Conservation (phyloP, 1,284 basidiomycete genomes). For the Ceratobasidium sp. region DNA sequence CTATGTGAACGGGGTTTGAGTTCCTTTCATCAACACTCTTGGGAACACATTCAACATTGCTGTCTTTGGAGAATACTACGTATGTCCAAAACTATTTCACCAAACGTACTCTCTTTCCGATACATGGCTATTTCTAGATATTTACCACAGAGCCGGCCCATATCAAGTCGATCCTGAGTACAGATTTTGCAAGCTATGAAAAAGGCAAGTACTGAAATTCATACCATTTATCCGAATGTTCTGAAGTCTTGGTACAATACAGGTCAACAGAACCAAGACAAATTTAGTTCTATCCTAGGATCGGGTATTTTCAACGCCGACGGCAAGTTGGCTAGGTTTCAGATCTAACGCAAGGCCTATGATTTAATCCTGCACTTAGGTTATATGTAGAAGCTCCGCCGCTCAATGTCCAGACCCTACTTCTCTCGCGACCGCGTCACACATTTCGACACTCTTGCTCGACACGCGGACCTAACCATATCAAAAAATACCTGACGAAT, state of each 20-base stretch:
- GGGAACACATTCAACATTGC: constrained; percentile 14
- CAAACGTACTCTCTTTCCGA: not conserved
- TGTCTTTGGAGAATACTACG: constrained; percentile 3
- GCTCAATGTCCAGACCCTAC: constrained; percentile 49
- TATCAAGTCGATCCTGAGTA: constrained; percentile 21
- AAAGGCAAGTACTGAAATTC: not conserved
- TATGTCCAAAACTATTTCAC: not conserved
- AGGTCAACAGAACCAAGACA: constrained; percentile 5
- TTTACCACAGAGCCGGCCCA: constrained; percentile 14
- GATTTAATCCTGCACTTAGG: not conserved
- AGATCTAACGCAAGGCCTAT: too few species aligned
- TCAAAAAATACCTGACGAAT: constrained; percentile 2
- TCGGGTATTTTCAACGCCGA: constrained; percentile 20
- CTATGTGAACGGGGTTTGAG: not conserved
- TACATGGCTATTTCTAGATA: not conserved
- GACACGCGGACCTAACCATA: constrained; percentile 45
- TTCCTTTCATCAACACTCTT: not conserved
- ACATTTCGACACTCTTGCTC: constrained; percentile 47
- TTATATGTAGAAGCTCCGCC: constrained; percentile 45
- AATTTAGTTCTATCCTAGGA: not conserved
- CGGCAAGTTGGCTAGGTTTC: not conserved
- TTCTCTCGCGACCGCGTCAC: constrained; percentile 48
- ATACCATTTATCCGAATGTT: not conserved
- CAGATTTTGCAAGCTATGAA: constrained; percentile 8
- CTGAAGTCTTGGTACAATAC: not conserved